Evolutionary conservation across 148 eudicot genomes (phyloP), one percentile per base, ranked within the genome.

Genomic region (Chenopodium formosanum): DNA sequence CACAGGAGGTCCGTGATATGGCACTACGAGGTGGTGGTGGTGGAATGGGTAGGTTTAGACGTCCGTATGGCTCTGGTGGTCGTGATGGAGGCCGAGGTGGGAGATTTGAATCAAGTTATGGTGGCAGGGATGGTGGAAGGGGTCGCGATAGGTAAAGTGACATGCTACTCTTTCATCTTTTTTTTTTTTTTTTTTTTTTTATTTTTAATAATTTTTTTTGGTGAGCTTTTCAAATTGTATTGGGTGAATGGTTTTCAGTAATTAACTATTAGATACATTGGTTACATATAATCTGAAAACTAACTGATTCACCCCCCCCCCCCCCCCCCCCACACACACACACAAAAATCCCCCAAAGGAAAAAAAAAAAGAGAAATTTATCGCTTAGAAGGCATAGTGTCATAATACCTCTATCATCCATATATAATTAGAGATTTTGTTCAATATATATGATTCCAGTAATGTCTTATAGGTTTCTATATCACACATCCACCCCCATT

Each of bases 21-120:
- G 92, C 90, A 64, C 84, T 87, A n/a, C 92, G 94, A 82, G 92
- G 98, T 83, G 97, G 98, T 74, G 97, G 94, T 23, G 97, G 98
- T 69, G 97, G 94, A n/a, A 87, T 89, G 87, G 87, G 91, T 37
- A 84, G 88, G 84, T 74, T 85, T 25, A 86, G 86, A 77, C 90
- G 90, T 58, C 83, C 80, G 27, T 87, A 86, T 76, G 88, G 88
- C 19, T 75, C 89, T 74, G 86, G 88, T 81, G 88, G 89, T 37
- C 86, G 85, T 67, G 93, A 85, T 85, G 90, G 91, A 58, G 89
- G 92, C 32, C 70, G 88, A 32, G 90, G 93, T 66, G 91, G 94
- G 48, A 81, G 89, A 56, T 77, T 80, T 78, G 89, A 84, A 74
- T 83, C 85, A 10, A 82, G 89, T n/a, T 89, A 84, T 77, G 84